These are phyloP conservation scores for Parathielavia hyrcaniae DNA, from an alignment of 495 filamentous ascomycete species.

Conservation along the genomic window DNA sequence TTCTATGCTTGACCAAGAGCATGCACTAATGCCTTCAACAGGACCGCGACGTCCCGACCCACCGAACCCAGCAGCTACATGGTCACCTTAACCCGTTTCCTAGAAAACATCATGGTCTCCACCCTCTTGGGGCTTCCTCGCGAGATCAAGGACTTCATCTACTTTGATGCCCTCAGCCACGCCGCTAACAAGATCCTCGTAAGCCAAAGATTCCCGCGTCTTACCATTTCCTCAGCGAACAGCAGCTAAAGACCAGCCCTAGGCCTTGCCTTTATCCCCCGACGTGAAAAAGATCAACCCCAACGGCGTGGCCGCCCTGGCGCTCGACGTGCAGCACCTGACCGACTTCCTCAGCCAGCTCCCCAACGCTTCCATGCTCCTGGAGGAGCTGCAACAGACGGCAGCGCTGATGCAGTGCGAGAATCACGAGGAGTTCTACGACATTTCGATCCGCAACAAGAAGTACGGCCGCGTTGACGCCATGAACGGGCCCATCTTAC, in stretches of 20 bases:
- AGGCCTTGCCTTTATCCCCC: conserved; percentile 75
- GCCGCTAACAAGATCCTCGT: conserved; percentile 82
- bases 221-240: not conserved
- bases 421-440: conserved; percentile 90
- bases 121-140: conserved; percentile 84
- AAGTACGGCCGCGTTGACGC: conserved; percentile 92
- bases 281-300: conserved; percentile 80
- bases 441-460: conserved; percentile 75
- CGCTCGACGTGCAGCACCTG: conserved; percentile 76
- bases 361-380: conserved; percentile 66
- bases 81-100: conserved; percentile 81
- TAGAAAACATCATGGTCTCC: conserved; percentile 95
- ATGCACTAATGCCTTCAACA: conserved; percentile 17
- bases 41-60: conserved; percentile 57
- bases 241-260: conserved; percentile 1
- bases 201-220: conserved; percentile 22
- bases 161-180: conserved; percentile 91
- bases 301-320: conserved; percentile 71
- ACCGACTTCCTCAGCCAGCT: conserved; percentile 78
- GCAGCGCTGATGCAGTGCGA: conserved; percentile 77
- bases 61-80: conserved; percentile 84
- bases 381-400: conserved; percentile 91
- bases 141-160: conserved; percentile 95
- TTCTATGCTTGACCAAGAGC: not conserved
- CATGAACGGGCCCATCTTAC: conserved; percentile 71